Percentiles rank a stretch among this genome's conserved stretches.
Conservation (phyloP, 352 stramenopile genomes). For the Pythium sp. region DNA sequence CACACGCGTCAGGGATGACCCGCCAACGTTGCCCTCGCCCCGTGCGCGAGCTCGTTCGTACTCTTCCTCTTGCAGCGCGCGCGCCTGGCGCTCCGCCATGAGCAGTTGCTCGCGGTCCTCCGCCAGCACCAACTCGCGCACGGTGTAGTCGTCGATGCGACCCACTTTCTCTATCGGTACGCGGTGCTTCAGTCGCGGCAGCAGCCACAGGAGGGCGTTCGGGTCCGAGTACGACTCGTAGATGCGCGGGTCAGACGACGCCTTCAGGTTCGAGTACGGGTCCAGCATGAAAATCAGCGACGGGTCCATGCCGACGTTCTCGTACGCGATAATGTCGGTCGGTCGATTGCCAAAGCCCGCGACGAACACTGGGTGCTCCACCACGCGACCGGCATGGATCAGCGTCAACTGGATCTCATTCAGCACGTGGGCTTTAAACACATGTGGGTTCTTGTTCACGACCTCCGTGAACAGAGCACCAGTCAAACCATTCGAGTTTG, state of each 20-base stretch:
- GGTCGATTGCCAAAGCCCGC: conserved; percentile 84
- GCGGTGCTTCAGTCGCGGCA: conserved; percentile 80
- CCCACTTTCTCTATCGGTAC: conserved; percentile 75
- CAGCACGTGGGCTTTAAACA: conserved; percentile 82
- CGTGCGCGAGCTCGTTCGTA: conserved; percentile 30
- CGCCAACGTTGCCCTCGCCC: conserved; percentile 28
- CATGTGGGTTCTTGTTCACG: conserved; percentile 82
- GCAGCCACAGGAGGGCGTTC: conserved; percentile 73
- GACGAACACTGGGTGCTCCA: conserved; percentile 79
- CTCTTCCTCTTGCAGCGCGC: conserved; percentile 66
- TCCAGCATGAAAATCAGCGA: conserved; percentile 82
- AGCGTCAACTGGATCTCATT: conserved; percentile 81
- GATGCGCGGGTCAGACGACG: conserved; percentile 52
- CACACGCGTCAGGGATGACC: conserved; percentile 14
- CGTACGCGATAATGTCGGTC: conserved; percentile 77
- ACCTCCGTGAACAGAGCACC: conserved; percentile 78
- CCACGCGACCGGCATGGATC: conserved; percentile 70
- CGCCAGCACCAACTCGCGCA: conserved; percentile 68
- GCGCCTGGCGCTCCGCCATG: conserved; percentile 59
- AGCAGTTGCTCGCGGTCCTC: conserved; percentile 76
- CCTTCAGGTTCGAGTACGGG: conserved; percentile 72
- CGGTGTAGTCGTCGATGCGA: conserved; percentile 81
- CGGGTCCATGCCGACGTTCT: conserved; percentile 68
- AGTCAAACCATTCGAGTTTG: conserved; percentile 75
- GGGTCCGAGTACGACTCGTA: conserved; percentile 83